Evolutionary conservation across 306 rosid species (phyloP), one percentile per base, ranked within the genome.

Genomic region (Gastrolobium bilobum): DNA sequence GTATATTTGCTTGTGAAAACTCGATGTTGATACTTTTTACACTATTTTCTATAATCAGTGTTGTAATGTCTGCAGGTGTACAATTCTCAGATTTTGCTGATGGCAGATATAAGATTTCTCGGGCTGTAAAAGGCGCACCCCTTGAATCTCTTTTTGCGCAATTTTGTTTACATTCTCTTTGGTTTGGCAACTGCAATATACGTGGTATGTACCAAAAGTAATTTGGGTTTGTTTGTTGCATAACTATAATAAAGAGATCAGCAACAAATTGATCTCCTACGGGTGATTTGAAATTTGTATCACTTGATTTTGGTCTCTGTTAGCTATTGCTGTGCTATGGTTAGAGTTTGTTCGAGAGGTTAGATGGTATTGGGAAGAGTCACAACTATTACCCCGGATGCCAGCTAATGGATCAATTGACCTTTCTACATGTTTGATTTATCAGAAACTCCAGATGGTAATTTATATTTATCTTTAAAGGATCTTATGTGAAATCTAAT

Each of bases 321-420:
- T 90, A 95, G 98, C 98, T 82, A 91, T 92, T 84, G 87, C 97
- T 63, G 84, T 85, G 81, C 84, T 95, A 53, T 95, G 99, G 99
- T 77, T 91, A 82, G 97, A 95, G 88, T 95, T 92, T 93, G 96
- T 91, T 86, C 88, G 94, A 70, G 99, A 95, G 86, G 97, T 91
- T 80, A 85, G 97, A 82, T 92, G 99, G 99, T 95, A 89, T 83
- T 95, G 99, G 98, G 99, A 95, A 87, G 97, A 95, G 90, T 87
- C 94, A 64, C 99, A 92, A 58, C 87, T 91, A 34, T 87, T 95
- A 81, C 97, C 99, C 44, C 86, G 89, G 78, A 95, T 93, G 97
- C 91, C 89, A 61, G 39, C 81, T 62, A 86, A 77, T 51, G 97
- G 97, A 79, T 75, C 92, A 35, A 89, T 95, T 74, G 97, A 91